These are phyloP conservation scores for Rhodotorula diobovata DNA, from an alignment of 768 basidiomycete species.

Conservation along the genomic window DNA sequence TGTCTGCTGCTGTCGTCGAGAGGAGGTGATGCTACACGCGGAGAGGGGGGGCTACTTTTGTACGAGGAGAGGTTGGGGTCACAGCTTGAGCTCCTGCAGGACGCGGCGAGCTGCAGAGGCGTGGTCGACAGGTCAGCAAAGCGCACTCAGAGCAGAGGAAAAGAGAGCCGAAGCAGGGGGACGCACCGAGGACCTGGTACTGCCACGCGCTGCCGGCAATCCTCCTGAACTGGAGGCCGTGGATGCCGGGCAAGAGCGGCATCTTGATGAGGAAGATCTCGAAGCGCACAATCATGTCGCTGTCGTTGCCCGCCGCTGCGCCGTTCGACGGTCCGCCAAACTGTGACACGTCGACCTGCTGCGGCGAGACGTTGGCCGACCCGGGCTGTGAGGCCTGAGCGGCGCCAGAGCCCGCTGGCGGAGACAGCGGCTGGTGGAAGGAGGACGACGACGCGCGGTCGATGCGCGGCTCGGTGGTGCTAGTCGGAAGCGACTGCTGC, in stretches of 20 bases:
- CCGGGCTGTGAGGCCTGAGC: background rate
- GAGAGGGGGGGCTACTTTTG: background rate
- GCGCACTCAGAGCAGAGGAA: background rate
- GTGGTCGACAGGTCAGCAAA: background rate
- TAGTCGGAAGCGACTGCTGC: conserved; percentile 18
- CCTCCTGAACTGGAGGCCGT: conserved; percentile 92
- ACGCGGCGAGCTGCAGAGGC: conserved; percentile 24
- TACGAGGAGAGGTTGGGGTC: background rate
- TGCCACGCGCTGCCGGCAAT: conserved; percentile 90
- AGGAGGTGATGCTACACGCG: too few species aligned
- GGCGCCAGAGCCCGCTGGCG: background rate
- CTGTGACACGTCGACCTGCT: conserved; percentile 39
- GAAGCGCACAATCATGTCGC: conserved; percentile 81
- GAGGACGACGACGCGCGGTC: conserved; percentile 29
- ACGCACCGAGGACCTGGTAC: conserved; percentile 78
- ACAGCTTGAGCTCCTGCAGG: conserved; percentile 39
- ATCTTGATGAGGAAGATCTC: conserved; percentile 98
- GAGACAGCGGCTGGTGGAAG: conserved; percentile 35
- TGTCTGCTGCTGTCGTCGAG: too few species aligned
- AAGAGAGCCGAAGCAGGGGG: background rate
- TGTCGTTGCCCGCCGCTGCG: conserved; percentile 47
- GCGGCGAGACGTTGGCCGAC: conserved; percentile 38
- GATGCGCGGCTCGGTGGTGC: background rate
- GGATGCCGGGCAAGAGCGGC: conserved; percentile 62
- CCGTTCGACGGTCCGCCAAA: conserved; percentile 55